These are phyloP conservation scores for Moesziomyces parantarcticus DNA, from an alignment of 1,284 basidiomycete genomes.

Conservation along the genomic window DNA sequence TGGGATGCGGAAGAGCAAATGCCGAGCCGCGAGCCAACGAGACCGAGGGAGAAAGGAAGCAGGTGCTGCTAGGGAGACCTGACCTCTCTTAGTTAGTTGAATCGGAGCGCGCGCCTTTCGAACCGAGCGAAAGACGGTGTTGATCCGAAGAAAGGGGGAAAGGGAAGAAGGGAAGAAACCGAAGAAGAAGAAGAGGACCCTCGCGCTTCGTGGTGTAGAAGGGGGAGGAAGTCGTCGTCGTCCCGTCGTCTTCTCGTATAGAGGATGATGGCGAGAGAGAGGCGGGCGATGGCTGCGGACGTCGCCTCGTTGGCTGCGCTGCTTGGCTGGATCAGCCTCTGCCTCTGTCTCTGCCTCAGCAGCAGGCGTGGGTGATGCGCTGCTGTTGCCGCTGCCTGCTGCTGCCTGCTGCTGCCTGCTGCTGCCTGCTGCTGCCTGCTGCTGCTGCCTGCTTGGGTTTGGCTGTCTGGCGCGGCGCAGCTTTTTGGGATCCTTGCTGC, in stretches of 20 bases:
- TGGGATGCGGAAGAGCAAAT: slow-evolving; percentile 3
- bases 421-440: too few relatives aligned
- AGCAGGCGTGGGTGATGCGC: background rate
- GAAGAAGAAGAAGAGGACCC: slow-evolving; percentile 27
- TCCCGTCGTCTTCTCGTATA: slow-evolving; percentile 2
- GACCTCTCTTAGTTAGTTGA: background rate
- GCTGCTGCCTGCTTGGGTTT: too few relatives aligned
- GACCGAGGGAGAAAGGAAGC: background rate
- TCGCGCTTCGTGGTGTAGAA: slow-evolving; percentile 30
- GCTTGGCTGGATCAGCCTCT: too few relatives aligned
- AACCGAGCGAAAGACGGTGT: background rate
- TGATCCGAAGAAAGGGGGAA: slow-evolving; percentile 3
- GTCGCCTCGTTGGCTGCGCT: background rate
- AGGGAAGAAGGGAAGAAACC: slow-evolving; percentile 17
- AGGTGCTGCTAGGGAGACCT: background rate
- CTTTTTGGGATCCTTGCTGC: background rate
- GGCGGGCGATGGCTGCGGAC: background rate
- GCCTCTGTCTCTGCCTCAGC: background rate
- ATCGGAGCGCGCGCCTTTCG: background rate
- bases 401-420: too few relatives aligned
- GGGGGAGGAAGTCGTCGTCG: slow-evolving; percentile 26
- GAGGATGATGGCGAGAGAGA: slow-evolving; percentile 10
- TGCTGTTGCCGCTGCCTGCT: background rate
- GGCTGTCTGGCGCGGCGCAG: background rate
- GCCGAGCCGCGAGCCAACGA: slow-evolving; percentile 9